Evolutionary conservation across 257 asterid species (phyloP).

Genomic region (Scutellaria minor): DNA sequence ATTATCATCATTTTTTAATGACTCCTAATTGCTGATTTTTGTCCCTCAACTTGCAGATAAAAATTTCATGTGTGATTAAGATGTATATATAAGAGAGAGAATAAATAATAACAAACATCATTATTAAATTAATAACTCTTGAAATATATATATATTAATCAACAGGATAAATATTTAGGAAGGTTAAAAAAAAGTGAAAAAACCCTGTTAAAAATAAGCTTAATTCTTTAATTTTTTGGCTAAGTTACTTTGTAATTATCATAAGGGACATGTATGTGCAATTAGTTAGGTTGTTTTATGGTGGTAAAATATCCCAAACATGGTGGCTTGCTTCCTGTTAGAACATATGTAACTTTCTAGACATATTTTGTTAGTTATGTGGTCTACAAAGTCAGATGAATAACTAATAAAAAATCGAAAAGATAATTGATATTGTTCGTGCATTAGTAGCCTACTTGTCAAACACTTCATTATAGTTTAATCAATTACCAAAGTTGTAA

Average conservation of each 20-base stretch:
- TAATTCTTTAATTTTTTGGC: not conserved
- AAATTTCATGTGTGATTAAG: constrained; percentile 20
- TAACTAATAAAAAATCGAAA: constrained; percentile 5
- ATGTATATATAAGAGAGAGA: constrained; percentile 17
- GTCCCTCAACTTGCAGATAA: constrained; percentile 36
- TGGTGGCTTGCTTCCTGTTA: no score
- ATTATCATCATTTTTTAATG: constrained; percentile 16
- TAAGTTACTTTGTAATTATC: no score
- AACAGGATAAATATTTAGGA: not conserved
- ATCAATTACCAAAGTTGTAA: constrained; percentile 23
- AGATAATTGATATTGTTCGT: not conserved
- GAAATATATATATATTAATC: not conserved
- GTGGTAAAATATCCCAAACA: not conserved
- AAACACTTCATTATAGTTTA: constrained; percentile 45
- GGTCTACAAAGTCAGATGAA: not conserved
- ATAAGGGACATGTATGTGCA: not conserved
- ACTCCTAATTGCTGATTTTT: constrained; percentile 30
- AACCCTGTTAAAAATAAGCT: not conserved
- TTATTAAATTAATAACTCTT: not conserved
- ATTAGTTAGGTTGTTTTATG: not conserved
- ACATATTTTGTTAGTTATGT: constrained; percentile 6
- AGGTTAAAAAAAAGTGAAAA: not conserved
- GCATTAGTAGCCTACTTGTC: constrained; percentile 40
- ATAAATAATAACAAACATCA: constrained; percentile 29
- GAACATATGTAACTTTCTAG: not conserved